Base-by-base conservation (phyloP, 345 rosid genomes). In the Isatis tinctoria region DNA sequence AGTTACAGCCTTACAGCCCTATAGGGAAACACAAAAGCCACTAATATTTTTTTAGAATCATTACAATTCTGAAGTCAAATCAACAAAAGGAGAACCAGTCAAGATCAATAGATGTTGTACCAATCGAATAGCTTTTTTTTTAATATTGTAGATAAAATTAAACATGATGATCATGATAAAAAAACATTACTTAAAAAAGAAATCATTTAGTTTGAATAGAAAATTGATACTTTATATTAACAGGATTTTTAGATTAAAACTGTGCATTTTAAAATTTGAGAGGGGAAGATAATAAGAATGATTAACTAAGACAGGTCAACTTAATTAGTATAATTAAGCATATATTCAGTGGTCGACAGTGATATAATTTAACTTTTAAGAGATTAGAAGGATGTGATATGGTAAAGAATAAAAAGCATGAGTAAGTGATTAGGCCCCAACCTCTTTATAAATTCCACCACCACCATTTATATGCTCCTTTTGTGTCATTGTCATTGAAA, bases 401-500 rank as follows among this genome's bases (percentile, higher is more conserved):
- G 65, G 70, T 69, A 69, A 69, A 69, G 74, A 69, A 75, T 62
- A 76, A 69, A 69, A 69, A 76, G 65, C 75, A 76, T 54, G 75
- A 69, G 57, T 62, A 53, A 62, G 79, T 76, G 79, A 69, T 76
- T 69, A 53, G 75, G 79, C 79, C 79, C 74, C 79, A 53, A 72
- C 60, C 33, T 52, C 77, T 78, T 70, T 71, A 53, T 77, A 70
- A 64, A 70, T 70, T 70, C 80, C 79, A 49, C 74, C 61, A 75
- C 78, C 78, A 75, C 69, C 65, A 76, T 69, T 22, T 69, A 52
- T 69, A 76, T 63, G 70, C 60, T 62, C 16, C 56, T 76, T 60
- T 76, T 62, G 59, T 62, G 79, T 76, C 79, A 44, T 76, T 69
- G 51, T 69, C 79, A 53, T 45, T 45, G 28, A 47, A 76, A 69